Percentiles rank a stretch among this genome's conserved stretches.
phyloP scores from a whole-genome alignment of 2,329 filamentous ascomycete species.

The Monosporascus sp. region DNA sequence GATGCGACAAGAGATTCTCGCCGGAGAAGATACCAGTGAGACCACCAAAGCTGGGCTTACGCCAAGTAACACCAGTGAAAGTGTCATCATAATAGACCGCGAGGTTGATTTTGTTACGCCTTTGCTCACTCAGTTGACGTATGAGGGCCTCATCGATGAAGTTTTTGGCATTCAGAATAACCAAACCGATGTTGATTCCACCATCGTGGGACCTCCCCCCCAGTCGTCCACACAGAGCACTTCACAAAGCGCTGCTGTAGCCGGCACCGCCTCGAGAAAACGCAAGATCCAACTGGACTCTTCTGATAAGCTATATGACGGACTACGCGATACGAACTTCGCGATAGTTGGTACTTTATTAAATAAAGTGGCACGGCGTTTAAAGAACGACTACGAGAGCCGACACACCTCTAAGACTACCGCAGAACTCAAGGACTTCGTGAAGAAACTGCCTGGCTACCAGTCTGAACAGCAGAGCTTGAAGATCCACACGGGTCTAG shows the following conservation, averaged over 20 bases:
- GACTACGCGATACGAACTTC: conserved; percentile 89
- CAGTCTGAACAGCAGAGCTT: conserved; percentile 90
- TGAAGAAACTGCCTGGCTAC: conserved; percentile 86
- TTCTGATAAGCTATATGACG: conserved; percentile 81
- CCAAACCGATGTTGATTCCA: conserved; percentile 86
- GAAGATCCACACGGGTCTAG: conserved; percentile 86
- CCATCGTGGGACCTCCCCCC: conserved; percentile 72
- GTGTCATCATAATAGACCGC: conserved; percentile 88
- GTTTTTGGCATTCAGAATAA: conserved; percentile 88
- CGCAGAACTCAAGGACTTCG: conserved; percentile 87
- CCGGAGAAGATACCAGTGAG: conserved; percentile 68
- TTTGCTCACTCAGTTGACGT: conserved; percentile 90
- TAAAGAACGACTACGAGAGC: conserved; percentile 81
- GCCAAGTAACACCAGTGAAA: conserved; percentile 84
- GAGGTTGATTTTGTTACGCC: conserved; percentile 92
- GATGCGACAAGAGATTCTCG: conserved; percentile 84
- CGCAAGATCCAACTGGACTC: conserved; percentile 85
- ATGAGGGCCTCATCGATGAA: conserved; percentile 93
- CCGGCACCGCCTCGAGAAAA: conserved; percentile 60
- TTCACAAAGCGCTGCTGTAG: conserved; percentile 46
- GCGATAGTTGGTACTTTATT: conserved; percentile 85
- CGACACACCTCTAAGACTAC: conserved; percentile 84
- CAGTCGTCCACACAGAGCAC: conserved; percentile 47
- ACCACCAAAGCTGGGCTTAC: conserved; percentile 62
- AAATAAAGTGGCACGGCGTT: conserved; percentile 82